These are phyloP conservation scores for Auriscalpium orientale DNA, from an alignment of 768 basidiomycete genomes.

Conservation along the genomic window DNA sequence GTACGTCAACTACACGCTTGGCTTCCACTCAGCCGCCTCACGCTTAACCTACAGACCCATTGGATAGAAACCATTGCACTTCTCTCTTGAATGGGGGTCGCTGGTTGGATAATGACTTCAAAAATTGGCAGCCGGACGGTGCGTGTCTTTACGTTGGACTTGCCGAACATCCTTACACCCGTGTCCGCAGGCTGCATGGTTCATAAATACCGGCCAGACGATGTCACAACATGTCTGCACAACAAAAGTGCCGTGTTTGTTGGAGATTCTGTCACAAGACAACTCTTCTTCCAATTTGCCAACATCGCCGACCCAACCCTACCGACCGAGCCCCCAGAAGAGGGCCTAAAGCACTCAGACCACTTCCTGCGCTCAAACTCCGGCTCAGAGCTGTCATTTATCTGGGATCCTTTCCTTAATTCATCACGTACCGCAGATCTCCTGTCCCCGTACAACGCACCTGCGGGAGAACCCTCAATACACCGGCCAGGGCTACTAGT, in stretches of 20 bases:
- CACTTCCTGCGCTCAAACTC: constrained; percentile 39
- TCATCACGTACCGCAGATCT: constrained; percentile 36
- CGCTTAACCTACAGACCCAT: too few relatives aligned
- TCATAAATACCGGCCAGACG: constrained; percentile 48
- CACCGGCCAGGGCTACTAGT: constrained; percentile 60
- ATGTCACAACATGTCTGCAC: constrained; percentile 48
- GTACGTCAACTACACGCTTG: too few relatives aligned
- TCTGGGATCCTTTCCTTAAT: constrained; percentile 90
- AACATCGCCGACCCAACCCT: constrained; percentile 51
- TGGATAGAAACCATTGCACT: too few relatives aligned
- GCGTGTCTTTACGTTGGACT: constrained; percentile 13
- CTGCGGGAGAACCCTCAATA: constrained; percentile 4
- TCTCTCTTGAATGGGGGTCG: too few relatives aligned
- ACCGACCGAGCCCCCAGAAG: constrained; percentile 43
- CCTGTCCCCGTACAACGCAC: not conserved
- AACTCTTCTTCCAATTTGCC: constrained; percentile 70
- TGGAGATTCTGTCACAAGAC: constrained; percentile 79
- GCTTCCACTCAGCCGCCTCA: too few relatives aligned
- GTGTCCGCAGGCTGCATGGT: constrained; percentile 67
- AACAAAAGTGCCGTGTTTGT: constrained; percentile 63
- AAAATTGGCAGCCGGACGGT: constrained; percentile 89
- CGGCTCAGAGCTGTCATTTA: constrained; percentile 48
- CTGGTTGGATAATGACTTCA: constrained; percentile 51
- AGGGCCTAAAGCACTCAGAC: constrained; percentile 65
- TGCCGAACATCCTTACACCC: not conserved